A percentile compares a stretch with the other conserved stretches of the same genome.
These are phyloP conservation scores for Trypanosoma vivax DNA, from an alignment of 208 protist species.

Conservation along the genomic window DNA sequence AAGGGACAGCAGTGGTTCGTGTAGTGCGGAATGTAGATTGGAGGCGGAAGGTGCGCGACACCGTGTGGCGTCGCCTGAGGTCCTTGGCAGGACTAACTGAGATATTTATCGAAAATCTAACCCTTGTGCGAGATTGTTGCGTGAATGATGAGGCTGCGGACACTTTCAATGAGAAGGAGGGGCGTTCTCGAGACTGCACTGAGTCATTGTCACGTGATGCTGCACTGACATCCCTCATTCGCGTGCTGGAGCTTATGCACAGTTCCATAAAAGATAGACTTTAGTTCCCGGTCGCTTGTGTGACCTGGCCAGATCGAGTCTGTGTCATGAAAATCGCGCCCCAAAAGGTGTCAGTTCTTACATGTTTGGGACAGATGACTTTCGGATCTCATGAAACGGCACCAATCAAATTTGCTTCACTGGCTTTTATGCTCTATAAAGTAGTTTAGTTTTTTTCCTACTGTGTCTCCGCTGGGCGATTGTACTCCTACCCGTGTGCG, in stretches of 20 bases:
- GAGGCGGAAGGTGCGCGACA: constrained; percentile 39
- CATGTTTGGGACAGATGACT: too few species aligned
- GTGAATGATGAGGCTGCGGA: background rate
- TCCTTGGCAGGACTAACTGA: constrained; percentile 28
- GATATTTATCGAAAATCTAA: constrained; percentile 30
- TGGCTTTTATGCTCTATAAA: too few species aligned
- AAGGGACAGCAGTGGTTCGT: constrained; percentile 4
- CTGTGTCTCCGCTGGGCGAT: too few species aligned
- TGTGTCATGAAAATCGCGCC: background rate
- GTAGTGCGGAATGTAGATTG: constrained; percentile 17
- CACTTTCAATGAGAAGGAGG: background rate
- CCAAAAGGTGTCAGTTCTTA: too few species aligned
- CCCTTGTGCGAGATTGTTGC: constrained; percentile 21
- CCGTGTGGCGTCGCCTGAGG: constrained; percentile 27
- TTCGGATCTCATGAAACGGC: too few species aligned
- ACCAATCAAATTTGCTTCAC: too few species aligned
- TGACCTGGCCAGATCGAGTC: background rate
- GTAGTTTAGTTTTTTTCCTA: too few species aligned
- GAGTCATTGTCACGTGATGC: background rate
- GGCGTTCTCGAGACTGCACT: background rate
- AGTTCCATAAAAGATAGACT: constrained; percentile 7
- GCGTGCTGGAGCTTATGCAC: constrained; percentile 10
- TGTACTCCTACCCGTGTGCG: too few species aligned
- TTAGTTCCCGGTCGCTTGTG: background rate
- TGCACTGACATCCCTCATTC: constrained; percentile 19